These are phyloP conservation scores for Bolboschoenoplectus hybrid DNA, from an alignment of 202 grass and related monocot species.

Conservation along the genomic window DNA sequence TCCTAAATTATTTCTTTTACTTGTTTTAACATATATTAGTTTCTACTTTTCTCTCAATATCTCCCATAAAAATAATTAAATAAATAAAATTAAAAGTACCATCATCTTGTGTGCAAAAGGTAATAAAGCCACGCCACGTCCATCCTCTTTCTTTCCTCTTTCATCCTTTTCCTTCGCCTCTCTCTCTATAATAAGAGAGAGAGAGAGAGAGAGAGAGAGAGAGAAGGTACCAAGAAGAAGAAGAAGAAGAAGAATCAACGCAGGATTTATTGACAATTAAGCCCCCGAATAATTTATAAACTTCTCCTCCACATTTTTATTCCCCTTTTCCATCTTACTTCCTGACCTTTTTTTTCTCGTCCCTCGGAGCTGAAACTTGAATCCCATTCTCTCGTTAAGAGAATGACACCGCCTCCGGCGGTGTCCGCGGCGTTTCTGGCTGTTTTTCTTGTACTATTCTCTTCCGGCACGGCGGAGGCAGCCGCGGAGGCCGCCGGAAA, in stretches of 20 bases:
- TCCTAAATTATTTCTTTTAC: not conserved
- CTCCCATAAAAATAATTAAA: no score
- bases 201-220: slow-evolving; percentile 2
- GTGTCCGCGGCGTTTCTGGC: not conserved
- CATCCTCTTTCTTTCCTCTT: not conserved
- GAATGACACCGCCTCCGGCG: slow-evolving; percentile 55
- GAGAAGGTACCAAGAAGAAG: slow-evolving; percentile 35
- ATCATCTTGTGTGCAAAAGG: not conserved
- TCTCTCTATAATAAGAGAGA: not conserved
- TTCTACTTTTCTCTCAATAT: no score
- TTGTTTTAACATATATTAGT: not conserved
- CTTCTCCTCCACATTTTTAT: slow-evolving; percentile 7
- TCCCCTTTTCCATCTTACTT: not conserved
- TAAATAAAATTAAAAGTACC: not conserved
- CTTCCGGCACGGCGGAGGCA: slow-evolving; percentile 24
- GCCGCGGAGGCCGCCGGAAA: slow-evolving; percentile 31
- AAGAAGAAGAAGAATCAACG: slow-evolving; percentile 25
- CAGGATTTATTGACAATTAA: slow-evolving; percentile 24
- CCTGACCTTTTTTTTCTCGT: not conserved
- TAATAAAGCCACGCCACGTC: slow-evolving; percentile 14
- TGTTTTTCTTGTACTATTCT: not conserved
- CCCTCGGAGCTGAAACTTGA: not conserved
- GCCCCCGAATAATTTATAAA: slow-evolving; percentile 13
- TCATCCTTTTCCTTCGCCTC: slow-evolving; percentile 7
- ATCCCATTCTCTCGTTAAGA: not conserved